Base-by-base conservation (phyloP, 2,329 filamentous ascomycete genomes). In the Aquanectria penicillioides region DNA sequence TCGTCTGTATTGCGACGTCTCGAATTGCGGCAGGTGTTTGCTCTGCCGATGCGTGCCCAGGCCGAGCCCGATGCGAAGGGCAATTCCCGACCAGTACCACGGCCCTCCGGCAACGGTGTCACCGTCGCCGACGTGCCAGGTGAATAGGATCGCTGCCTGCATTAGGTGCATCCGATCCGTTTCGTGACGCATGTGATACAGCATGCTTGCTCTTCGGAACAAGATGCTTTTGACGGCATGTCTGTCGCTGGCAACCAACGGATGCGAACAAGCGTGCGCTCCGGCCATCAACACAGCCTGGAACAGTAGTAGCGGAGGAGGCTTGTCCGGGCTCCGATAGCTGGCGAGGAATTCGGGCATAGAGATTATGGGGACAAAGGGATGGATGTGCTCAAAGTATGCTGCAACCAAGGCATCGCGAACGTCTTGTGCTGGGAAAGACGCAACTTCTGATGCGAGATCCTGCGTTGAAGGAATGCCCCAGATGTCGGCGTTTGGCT, bases 161-260 rank as follows among this genome's bases (percentile, higher is more conserved):
- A 69, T 47, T 1, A 69, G 67, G 26, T 69, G 67, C 25, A 67
- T 69, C 1, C 67, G 50, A 2, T 69, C 65, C 1, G 64, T 62
- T 15, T 69, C 67, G 15, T 69, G 67, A 5, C 65, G 62, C 64
- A 70, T 70, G 17, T 69, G 67, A 12, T 67, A 69, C 0, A 69
- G 29, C 67, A 69, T 69, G 6, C 67, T 69, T 1, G 67, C 67
- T 8, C 67, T 40, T 6, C 67, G 53, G 25, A 64, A 69, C 0
- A 69, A 60, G 10, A 68, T 62, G n/a, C 65, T 68, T 26, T 69
- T 69, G n/a, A 69, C 67, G 2, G 67, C 65, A 11, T 69, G 66
- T 0, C 67, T 67, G 38, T 69, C 60, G 0, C 52, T 66, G 18
- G 65, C 67, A 2, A 69, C 67, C 0, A 69, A 60, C 0, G 67